Evolutionary conservation across 306 rosid species (phyloP).

Genomic region (Vigna trinervia): DNA sequence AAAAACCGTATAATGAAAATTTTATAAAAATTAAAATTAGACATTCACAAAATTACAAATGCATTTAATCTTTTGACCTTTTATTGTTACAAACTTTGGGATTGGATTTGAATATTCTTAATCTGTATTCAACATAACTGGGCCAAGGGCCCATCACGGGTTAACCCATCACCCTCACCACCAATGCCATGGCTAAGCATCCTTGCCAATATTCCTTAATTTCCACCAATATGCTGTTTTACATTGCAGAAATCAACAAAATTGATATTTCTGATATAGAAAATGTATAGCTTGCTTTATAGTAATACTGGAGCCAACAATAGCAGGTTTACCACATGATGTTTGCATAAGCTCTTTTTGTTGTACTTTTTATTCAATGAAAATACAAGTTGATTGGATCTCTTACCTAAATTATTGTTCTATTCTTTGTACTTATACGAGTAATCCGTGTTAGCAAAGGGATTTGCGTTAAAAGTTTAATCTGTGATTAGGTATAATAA

Average conservation of each 20-base stretch:
- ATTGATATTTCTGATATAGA: conserved; percentile 2
- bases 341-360: not conserved
- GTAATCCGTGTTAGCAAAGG: not conserved
- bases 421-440: not conserved
- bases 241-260: conserved; percentile 7
- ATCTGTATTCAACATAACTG: not conserved
- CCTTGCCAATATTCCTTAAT: not conserved
- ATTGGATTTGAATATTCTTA: no score
- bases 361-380: not conserved
- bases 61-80: no score
- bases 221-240: not conserved
- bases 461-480: not conserved
- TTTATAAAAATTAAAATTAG: no score
- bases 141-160: conserved; percentile 33
- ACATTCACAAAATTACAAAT: no score
- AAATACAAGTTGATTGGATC: conserved; percentile 1
- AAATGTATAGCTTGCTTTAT: not conserved
- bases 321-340: not conserved
- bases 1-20: no score
- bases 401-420: not conserved
- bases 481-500: not conserved
- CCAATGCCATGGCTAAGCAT: not conserved
- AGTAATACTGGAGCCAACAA: not conserved
- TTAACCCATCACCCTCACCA: no score
- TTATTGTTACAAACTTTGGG: not conserved